A percentile compares a stretch with the other conserved stretches of the same genome.
Evolutionary conservation across 2,329 filamentous ascomycete genomes (phyloP).

Genomic region (Penicillium sp.): DNA sequence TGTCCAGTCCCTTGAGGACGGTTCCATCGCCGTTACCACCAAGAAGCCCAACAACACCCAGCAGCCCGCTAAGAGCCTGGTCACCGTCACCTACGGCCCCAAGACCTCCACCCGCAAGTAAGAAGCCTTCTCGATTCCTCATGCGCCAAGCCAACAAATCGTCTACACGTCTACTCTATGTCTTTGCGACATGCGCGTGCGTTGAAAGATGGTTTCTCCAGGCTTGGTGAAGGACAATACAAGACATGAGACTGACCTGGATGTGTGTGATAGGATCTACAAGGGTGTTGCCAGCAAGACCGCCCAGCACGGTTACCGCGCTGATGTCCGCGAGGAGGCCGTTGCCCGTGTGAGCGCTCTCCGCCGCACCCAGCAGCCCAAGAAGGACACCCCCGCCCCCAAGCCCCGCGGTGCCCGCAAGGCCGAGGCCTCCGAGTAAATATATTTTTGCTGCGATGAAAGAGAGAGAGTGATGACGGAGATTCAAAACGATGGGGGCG

Average conservation of each 20-base stretch:
- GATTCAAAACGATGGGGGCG: conserved; percentile 11
- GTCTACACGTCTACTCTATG: neutral
- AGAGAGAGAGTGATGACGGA: conserved; percentile 2
- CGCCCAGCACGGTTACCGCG: conserved; percentile 83
- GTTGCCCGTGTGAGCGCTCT: conserved; percentile 86
- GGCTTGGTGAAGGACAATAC: neutral
- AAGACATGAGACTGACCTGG: conserved; percentile 5
- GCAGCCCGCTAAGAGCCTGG: conserved; percentile 70
- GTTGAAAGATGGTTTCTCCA: neutral
- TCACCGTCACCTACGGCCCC: conserved; percentile 70
- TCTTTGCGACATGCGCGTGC: neutral
- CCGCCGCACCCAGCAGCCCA: conserved; percentile 74
- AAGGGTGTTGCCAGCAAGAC: conserved; percentile 80
- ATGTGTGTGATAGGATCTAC: conserved; percentile 69
- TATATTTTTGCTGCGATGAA: neutral
- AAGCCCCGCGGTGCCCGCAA: conserved; percentile 79
- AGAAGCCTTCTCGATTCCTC: conserved; percentile 39
- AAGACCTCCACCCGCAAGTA: conserved; percentile 80
- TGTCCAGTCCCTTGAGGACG: conserved; percentile 73
- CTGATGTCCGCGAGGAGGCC: conserved; percentile 75
- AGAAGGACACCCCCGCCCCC: conserved; percentile 72
- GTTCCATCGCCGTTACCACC: conserved; percentile 76
- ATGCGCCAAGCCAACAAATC: neutral
- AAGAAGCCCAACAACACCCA: conserved; percentile 77
- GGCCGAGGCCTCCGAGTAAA: conserved; percentile 54